Base-by-base conservation (phyloP, 371 early-diverging fungal species). In the Amoeboaphelidium occidentale region DNA sequence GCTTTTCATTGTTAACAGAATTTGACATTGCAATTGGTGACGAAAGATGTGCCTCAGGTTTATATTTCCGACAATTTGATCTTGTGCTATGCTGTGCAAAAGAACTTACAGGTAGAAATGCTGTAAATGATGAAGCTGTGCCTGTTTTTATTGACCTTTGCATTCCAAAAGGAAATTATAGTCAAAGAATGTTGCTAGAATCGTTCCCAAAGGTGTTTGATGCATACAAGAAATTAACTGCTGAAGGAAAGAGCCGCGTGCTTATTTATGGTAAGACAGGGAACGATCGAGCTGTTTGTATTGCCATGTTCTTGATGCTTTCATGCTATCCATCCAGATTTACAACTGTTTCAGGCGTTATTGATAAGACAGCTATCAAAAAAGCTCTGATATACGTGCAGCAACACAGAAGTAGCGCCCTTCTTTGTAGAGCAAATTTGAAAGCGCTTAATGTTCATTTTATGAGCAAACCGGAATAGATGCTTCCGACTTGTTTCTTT, bases 201-300 rank as follows among this genome's bases (percentile, higher is more conserved):
- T 59, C 58, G 46, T 72, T 81, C 48, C 69, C 74, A 13, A 53
- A 54, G 17, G 81, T 69, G 55, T 60, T 17, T 25, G 47, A 46
- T 43, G 57, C 49, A 47, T 48, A 61, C 66, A 10, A 26, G 62
- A 39, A 51, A 60, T 6, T 58, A 62, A 58, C 27, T 46, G 51
- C 53, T 27, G 20, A 24, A 39, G 50, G 12, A 20, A 21, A 13
- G 50, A 58, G 51, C 25, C 46, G 53, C 21, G 23, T 70, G 0
- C 57, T 81, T 25, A 55, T 81, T 10, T 72, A 74, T 45, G 74
- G 81, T 59, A 60, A 54, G 51, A 66, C 70, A 52, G 62, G 73
- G 10, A 69, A 64, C 49, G 84, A 83, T 56, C 56, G 80, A 24
- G 78, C 82, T 1, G 82, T 82, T 0, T 79, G 82, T 14, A 74